A percentile compares a stretch with the other conserved stretches of the same genome.
Evolutionary conservation across 1,284 basidiomycete genomes (phyloP).

Genomic region (Melampsora americana): DNA sequence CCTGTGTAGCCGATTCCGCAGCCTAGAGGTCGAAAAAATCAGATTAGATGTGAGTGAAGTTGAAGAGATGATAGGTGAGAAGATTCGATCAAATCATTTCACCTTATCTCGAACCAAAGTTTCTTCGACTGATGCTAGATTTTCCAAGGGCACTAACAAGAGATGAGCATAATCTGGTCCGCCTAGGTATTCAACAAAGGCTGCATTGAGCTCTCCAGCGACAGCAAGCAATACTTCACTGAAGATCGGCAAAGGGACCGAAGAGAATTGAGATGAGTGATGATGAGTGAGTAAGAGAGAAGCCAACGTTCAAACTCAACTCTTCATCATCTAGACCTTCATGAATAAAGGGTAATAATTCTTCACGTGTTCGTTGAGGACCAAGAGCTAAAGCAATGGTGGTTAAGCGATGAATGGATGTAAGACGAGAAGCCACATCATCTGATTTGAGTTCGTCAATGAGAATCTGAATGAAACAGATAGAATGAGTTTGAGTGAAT

Average conservation of each 20-base stretch:
- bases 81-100: constrained; percentile 46
- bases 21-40: constrained; percentile 62
- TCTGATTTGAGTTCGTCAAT: constrained; percentile 95
- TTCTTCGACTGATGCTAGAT: constrained; percentile 94
- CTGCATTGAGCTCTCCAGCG: constrained; percentile 77
- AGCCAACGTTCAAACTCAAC: neutral
- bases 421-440: constrained; percentile 87
- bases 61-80: constrained; percentile 45
- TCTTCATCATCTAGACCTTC: constrained; percentile 99
- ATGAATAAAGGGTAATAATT: constrained; percentile 93
- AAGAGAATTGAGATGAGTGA: neutral
- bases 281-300: neutral
- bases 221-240: constrained; percentile 87
- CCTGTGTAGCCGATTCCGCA: constrained; percentile 91
- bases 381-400: constrained; percentile 98
- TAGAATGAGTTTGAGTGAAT: neutral
- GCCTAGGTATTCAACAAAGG: constrained; percentile 87
- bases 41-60: constrained; percentile 12
- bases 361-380: constrained; percentile 88
- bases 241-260: neutral
- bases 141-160: constrained; percentile 87
- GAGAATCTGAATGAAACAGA: constrained; percentile 58
- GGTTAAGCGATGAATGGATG: constrained; percentile 95
- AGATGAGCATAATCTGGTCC: constrained; percentile 84
- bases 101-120: constrained; percentile 98